phyloP scores from a whole-genome alignment of 768 basidiomycete species.

The Russula compacta region DNA sequence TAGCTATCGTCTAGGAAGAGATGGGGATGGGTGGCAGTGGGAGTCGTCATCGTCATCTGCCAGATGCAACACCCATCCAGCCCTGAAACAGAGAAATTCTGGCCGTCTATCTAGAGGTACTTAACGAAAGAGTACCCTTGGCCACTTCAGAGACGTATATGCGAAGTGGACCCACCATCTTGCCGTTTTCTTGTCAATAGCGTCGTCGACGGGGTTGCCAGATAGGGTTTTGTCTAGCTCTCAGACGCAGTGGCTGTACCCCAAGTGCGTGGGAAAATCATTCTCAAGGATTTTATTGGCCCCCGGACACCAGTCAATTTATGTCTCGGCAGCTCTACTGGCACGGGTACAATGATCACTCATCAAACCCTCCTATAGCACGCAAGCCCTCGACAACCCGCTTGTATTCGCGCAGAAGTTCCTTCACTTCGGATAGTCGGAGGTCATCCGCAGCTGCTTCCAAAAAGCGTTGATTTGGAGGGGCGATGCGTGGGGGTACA shows the following conservation, averaged over 20 bases:
- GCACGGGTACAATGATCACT: conserved; percentile 2
- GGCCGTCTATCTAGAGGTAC: conserved; percentile 16
- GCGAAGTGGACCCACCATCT: conserved; percentile 37
- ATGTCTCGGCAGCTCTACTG: not conserved
- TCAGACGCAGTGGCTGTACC: conserved; percentile 7
- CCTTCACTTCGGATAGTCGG: conserved; percentile 67
- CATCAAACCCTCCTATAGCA: conserved; percentile 38
- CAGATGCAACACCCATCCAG: conserved; percentile 27
- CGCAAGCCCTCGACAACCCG: conserved; percentile 63
- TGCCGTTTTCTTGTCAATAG: conserved; percentile 31
- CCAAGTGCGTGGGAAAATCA: conserved; percentile 7
- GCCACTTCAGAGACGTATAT: conserved; percentile 16
- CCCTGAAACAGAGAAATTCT: conserved; percentile 22
- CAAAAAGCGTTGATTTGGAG: conserved; percentile 62
- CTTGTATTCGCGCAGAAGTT: conserved; percentile 75
- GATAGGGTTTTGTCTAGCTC: conserved; percentile 15
- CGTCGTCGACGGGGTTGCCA: conserved; percentile 20
- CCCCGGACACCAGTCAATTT: not conserved
- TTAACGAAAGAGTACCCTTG: not conserved
- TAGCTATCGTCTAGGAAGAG: conserved; percentile 14
- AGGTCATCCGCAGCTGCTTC: conserved; percentile 70
- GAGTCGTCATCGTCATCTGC: conserved; percentile 36
- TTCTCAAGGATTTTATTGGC: not conserved
- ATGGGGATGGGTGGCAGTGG: conserved; percentile 7
- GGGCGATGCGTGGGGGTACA: conserved; percentile 38